Evolutionary conservation across 2,329 filamentous ascomycete genomes (phyloP).

Genomic region (Berkeleyomyces basicola): DNA sequence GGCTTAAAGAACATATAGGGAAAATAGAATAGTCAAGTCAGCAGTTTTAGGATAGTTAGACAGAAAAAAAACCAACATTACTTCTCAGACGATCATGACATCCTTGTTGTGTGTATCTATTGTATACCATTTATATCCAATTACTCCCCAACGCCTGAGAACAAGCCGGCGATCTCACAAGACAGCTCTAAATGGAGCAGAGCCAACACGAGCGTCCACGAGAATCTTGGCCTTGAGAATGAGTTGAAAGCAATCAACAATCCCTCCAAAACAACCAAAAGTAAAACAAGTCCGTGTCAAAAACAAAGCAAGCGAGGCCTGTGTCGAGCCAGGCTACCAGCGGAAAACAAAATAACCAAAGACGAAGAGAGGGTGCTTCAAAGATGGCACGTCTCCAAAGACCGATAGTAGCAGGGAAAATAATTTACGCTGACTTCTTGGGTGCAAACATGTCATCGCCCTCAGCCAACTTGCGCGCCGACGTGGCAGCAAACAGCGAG

Average conservation of each 20-base stretch:
- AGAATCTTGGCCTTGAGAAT: too few relatives aligned
- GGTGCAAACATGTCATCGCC: constrained; percentile 25
- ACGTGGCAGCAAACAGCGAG: constrained; percentile 50
- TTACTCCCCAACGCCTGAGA: background rate
- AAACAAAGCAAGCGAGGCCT: too few relatives aligned
- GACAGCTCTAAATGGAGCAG: too few relatives aligned
- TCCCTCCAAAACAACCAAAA: too few relatives aligned
- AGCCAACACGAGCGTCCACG: too few relatives aligned
- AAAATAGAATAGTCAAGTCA: constrained; percentile 1
- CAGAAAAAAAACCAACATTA: constrained; percentile 3
- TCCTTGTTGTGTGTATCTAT: background rate
- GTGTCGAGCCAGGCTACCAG: too few relatives aligned
- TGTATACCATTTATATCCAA: constrained; percentile 3
- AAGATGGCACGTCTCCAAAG: constrained; percentile 1
- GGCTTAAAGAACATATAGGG: constrained; percentile 26
- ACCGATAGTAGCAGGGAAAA: background rate
- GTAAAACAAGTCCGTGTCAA: too few relatives aligned
- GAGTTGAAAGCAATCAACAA: too few relatives aligned
- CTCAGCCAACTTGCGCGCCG: constrained; percentile 41
- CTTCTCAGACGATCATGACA: background rate
- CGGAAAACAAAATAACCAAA: constrained; percentile 14
- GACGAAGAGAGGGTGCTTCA: background rate
- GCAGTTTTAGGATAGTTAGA: too few relatives aligned
- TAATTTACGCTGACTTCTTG: constrained; percentile 17
- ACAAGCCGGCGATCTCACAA: too few relatives aligned